phyloP scores from a whole-genome alignment of 2,329 filamentous ascomycete genomes.

The Diaporthe amygdali region DNA sequence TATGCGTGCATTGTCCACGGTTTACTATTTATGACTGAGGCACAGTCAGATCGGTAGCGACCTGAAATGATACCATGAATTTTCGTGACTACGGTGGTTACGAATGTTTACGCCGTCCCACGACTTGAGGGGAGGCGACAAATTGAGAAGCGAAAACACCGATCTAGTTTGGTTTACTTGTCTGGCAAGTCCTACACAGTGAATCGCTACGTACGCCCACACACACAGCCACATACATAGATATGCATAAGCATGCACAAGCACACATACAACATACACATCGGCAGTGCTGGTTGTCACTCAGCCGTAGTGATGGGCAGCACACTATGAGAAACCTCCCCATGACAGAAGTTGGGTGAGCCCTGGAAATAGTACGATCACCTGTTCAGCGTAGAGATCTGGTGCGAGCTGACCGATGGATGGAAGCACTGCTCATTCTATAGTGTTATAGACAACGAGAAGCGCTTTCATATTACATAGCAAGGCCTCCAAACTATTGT shows the following conservation, averaged over 20 bases:
- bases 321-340: background rate
- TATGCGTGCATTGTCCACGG: background rate
- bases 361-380: background rate
- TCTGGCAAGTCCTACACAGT: background rate
- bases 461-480: background rate
- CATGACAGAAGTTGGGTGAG: background rate
- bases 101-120: background rate
- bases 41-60: background rate
- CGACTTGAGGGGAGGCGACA: background rate
- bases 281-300: background rate
- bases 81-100: background rate
- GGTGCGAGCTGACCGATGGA: background rate
- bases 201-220: background rate
- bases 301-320: background rate
- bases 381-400: too few species aligned
- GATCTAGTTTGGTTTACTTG: background rate
- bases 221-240: too few species aligned
- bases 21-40: background rate
- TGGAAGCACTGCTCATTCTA: background rate
- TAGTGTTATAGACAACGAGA: background rate
- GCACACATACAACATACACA: background rate
- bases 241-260: too few species aligned
- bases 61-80: slow-evolving; percentile 27
- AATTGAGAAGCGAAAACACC: background rate
- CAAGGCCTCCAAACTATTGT: background rate